Percentiles rank a stretch among this genome's conserved stretches.
These are phyloP conservation scores for Hymenoscyphus fructigenus DNA, from an alignment of 2,329 filamentous ascomycete species.

Conservation along the genomic window DNA sequence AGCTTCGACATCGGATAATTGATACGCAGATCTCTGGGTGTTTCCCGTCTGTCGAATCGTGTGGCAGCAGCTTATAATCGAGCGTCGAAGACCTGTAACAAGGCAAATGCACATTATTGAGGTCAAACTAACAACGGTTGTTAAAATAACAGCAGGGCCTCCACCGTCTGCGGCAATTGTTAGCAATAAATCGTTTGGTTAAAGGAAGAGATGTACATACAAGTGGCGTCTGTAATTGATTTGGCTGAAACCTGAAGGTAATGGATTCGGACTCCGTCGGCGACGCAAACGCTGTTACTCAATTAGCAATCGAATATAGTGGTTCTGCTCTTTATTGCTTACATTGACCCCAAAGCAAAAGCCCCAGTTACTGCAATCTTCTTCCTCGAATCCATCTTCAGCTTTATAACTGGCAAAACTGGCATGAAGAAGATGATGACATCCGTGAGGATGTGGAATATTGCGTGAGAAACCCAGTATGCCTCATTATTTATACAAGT, in stretches of 20 bases:
- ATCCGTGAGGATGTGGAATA: constrained; percentile 7
- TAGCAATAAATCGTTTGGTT: not conserved
- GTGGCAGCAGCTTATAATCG: constrained; percentile 1
- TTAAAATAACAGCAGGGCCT: constrained; percentile 1
- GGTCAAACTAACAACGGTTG: constrained; percentile 2
- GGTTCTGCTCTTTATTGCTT: not conserved
- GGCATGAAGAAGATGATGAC: constrained; percentile 5
- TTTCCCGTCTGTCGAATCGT: not conserved
- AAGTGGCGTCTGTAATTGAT: not conserved
- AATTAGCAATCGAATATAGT: not conserved
- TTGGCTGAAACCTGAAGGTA: constrained; percentile 3
- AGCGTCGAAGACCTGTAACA: constrained; percentile 7
- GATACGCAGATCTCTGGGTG: not conserved
- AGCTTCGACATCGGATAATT: constrained; percentile 1
- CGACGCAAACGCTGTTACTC: not conserved
- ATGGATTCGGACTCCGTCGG: not conserved
- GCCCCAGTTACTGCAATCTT: constrained; percentile 1
- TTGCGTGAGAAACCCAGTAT: constrained; percentile 7
- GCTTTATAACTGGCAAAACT: not conserved
- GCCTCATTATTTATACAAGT: constrained; percentile 8
- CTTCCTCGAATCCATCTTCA: not conserved
- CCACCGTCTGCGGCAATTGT: not conserved
- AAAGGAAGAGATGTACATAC: not conserved
- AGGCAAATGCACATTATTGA: constrained; percentile 5
- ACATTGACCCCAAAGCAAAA: constrained; percentile 7